phyloP scores from a whole-genome alignment of 306 rosid genomes.

The Cucurbita moschata region DNA sequence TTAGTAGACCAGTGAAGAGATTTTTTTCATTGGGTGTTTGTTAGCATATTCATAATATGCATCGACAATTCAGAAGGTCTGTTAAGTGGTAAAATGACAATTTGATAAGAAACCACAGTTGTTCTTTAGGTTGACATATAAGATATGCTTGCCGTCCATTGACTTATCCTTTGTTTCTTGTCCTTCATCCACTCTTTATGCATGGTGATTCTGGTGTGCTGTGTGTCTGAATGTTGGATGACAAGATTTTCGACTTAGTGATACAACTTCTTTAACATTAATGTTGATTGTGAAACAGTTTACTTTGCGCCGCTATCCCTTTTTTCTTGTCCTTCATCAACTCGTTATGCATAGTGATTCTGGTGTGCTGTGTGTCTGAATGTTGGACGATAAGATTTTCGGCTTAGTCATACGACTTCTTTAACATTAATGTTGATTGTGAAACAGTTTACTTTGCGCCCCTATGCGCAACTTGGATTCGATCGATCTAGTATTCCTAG shows the following conservation, averaged over 20 bases:
- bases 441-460: slow-evolving; percentile 80
- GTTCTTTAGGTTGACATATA: background rate
- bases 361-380: background rate
- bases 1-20: background rate
- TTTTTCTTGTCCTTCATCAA: background rate
- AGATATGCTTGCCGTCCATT: background rate
- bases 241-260: background rate
- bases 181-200: background rate
- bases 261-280: background rate
- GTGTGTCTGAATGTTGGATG: background rate
- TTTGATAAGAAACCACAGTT: background rate
- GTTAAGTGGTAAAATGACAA: background rate
- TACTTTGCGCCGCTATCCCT: slow-evolving; percentile 54
- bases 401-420: background rate
- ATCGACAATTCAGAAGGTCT: background rate
- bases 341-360: background rate
- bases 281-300: slow-evolving; percentile 37
- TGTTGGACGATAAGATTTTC: background rate
- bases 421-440: slow-evolving; percentile 3
- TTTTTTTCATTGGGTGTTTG: background rate
- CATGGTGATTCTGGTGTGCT: background rate
- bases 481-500: slow-evolving; percentile 68
- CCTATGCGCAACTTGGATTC: slow-evolving; percentile 54
- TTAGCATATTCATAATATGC: background rate
- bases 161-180: background rate